Conservation (phyloP, 2,329 filamentous ascomycete species). For the Curvularia lunata region DNA sequence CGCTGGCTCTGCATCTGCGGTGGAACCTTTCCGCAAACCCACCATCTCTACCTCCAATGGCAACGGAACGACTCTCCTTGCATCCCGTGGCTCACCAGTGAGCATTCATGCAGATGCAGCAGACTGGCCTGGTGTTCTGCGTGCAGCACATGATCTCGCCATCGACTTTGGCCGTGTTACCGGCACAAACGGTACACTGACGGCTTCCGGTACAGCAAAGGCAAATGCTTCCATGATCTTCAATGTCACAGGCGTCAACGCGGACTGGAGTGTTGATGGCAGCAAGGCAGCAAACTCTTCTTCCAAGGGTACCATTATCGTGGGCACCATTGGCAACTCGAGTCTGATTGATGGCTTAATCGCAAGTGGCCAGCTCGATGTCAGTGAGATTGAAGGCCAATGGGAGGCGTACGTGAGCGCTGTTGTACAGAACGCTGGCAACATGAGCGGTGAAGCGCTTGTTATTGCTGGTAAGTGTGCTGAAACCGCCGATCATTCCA, state of each 20-base stretch:
- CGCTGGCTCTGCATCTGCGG: slow-evolving; percentile 36
- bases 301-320: slow-evolving; percentile 63
- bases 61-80: slow-evolving; percentile 46
- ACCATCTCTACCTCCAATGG: slow-evolving; percentile 56
- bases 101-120: slow-evolving; percentile 44
- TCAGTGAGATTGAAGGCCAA: slow-evolving; percentile 62
- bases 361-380: slow-evolving; percentile 62
- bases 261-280: slow-evolving; percentile 42
- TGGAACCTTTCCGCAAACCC: slow-evolving; percentile 55
- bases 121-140: slow-evolving; percentile 72
- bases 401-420: slow-evolving; percentile 73
- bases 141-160: slow-evolving; percentile 71
- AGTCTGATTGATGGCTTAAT: slow-evolving; percentile 66
- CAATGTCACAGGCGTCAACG: slow-evolving; percentile 50
- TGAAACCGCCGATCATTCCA: background rate
- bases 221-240: slow-evolving; percentile 54
- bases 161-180: slow-evolving; percentile 74
- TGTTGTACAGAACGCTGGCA: slow-evolving; percentile 64
- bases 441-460: slow-evolving; percentile 64
- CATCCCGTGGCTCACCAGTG: slow-evolving; percentile 38
- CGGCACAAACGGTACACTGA: slow-evolving; percentile 65
- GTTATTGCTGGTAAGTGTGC: slow-evolving; percentile 64
- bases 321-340: slow-evolving; percentile 71
- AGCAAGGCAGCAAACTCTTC: slow-evolving; percentile 15
- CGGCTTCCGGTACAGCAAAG: slow-evolving; percentile 59